Base-by-base conservation (phyloP, 192 early-diverging fungal species). In the Podochytrium sp. region DNA sequence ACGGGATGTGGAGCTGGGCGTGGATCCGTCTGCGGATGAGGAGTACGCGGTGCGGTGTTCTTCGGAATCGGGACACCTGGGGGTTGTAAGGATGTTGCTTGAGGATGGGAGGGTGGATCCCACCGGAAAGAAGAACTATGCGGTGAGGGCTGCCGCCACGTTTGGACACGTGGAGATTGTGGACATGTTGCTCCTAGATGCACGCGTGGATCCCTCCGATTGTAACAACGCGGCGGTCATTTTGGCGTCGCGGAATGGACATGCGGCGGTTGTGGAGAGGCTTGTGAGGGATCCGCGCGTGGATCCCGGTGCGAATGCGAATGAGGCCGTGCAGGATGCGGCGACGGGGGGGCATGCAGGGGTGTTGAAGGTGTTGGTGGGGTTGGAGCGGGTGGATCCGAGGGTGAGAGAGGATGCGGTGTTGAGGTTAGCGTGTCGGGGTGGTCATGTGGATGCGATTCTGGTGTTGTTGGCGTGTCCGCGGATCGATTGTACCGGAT, bases 171-270 rank as follows among this genome's bases (percentile, higher is more conserved):
- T 3, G 16, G 20, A 55, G 23, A 56, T 69, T 14, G 0, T 55
- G 3, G 4, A 30, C 10, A 7, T 55, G 14, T 29, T 69, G 18
- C 35, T 69, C 4, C 43, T 2, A 32, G 66, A 69, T 23, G 23
- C 51, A 56, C 47, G 66, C 20, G 66, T 69, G 1, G 66, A 69
- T 55, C 66, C 66, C 27, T 65, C 63, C 10, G 63, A 7, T 29
- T 16, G n/a, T 23, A 38, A 30, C 5, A 47, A 65, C 42, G 41
- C 27, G 18, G 38, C 41, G 7, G 33, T 65, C 3, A 29, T 38
- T 65, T 38, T 43, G 7, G 63, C 63, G 18, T 14, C 40, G 2
- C 30, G 50, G 27, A 65, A 49, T 47, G 63, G 63, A 29, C 20
- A 49, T 30, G 30, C 27, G 7, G 1, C n/a, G 10, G 38, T 65